Evolutionary conservation across 1,139 yeast genomes (phyloP).

Genomic region (Nadsonia starkeyi-henricii): DNA sequence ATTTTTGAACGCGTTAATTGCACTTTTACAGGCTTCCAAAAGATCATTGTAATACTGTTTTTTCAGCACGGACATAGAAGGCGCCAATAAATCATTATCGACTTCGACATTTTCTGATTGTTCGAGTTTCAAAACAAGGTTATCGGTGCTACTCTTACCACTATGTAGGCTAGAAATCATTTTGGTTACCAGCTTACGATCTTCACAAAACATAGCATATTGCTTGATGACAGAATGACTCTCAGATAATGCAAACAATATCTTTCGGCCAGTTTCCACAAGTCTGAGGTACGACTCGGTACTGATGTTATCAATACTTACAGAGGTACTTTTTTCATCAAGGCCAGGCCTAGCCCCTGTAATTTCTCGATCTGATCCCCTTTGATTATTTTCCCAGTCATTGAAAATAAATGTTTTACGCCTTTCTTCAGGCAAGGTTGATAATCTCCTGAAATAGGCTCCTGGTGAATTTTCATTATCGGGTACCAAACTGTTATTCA

Average conservation of each 20-base stretch:
- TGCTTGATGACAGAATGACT: slow-evolving; percentile 55
- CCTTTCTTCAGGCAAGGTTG: slow-evolving; percentile 53
- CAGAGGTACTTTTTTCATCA: not conserved
- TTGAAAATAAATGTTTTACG: slow-evolving; percentile 2
- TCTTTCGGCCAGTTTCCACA: slow-evolving; percentile 25
- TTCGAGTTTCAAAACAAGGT: slow-evolving; percentile 16
- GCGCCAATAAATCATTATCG: not conserved
- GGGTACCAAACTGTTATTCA: not conserved
- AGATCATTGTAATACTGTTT: not conserved
- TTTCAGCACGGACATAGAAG: not conserved
- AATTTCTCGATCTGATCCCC: slow-evolving; percentile 4
- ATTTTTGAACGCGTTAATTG: slow-evolving; percentile 9
- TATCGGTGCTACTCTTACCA: slow-evolving; percentile 27
- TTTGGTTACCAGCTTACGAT: slow-evolving; percentile 44
- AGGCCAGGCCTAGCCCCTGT: not conserved
- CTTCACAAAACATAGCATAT: slow-evolving; percentile 53
- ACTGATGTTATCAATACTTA: slow-evolving; percentile 7
- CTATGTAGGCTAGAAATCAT: slow-evolving; percentile 42
- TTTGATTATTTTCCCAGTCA: slow-evolving; percentile 5
- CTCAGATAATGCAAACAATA: slow-evolving; percentile 40
- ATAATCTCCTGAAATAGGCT: slow-evolving; percentile 57
- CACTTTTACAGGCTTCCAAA: slow-evolving; percentile 6
- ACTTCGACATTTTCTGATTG: slow-evolving; percentile 6
- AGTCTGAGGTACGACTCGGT: slow-evolving; percentile 6
- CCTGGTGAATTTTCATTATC: slow-evolving; percentile 16